Base-by-base conservation (phyloP, 495 filamentous ascomycete species). In the Sporormia fimetaria region DNA sequence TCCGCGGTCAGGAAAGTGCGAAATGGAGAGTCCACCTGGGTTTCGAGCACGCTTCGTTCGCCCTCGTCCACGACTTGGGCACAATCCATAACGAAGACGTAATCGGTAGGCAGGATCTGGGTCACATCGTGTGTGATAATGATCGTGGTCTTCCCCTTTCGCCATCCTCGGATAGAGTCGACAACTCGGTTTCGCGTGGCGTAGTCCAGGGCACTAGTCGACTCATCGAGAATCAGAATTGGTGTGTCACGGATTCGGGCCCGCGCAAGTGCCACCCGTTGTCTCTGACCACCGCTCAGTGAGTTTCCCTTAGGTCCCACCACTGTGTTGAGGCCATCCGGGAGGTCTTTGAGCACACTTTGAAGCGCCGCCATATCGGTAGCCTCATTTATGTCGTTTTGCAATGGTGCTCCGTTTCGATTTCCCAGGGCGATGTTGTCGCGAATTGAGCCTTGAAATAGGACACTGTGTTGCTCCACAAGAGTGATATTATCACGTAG, bases 381-480 rank as follows among this genome's bases (percentile, higher is more conserved):
- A 0, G 75, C 77, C 7, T 71, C 58, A 33, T 67, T 53, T 7
- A 90, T 66, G 10, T 81, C 71, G 9, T 70, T 57, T 22, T 50
- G 57, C 0, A 67, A 64, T 0, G 52, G 44, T 1, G 61, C 54
- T 14, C 72, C 63, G 16, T 76, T 63, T 9, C 39, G 53, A 4
- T 66, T 67, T 2, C 84, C 88, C 33, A 94, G 74, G 0, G 82
- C 77, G 21, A 98, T 81, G 47, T 98, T 98, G 22, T 68, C 67
- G 44, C 74, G 69, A 1, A 96, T 68, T 0, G 78, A 82, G 39
- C 86, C 86, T 49, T 85, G 81, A 67, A 98, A 98, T 1, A 95
- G 67, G 6, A 78, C 65, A 48, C 75, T 87, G 8, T 75, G 67
- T 58, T 95, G 90, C 54, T 95, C 86, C 5, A 95, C 70, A 6